Evolutionary conservation across 169 alveolate species (phyloP).

Genomic region (Plasmodium vivax): DNA sequence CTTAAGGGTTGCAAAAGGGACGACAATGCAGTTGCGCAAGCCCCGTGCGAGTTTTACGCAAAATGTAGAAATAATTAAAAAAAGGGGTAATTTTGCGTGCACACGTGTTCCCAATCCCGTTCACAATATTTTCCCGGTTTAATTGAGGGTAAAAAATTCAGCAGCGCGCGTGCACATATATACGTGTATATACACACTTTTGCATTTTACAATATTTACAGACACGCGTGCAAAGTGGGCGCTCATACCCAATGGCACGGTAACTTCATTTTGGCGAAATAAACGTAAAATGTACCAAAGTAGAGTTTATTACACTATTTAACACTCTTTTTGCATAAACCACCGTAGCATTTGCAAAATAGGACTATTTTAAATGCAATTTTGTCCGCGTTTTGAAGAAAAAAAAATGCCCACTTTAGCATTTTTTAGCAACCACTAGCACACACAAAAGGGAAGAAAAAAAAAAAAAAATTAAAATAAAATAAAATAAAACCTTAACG

Average conservation of each 20-base stretch:
- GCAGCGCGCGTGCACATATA: not conserved
- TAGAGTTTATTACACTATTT: constrained; percentile 6
- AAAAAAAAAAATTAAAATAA: not conserved
- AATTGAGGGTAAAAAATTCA: not conserved
- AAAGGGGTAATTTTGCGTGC: not conserved
- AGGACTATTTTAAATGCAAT: not conserved
- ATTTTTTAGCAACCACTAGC: not conserved
- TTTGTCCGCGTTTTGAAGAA: not conserved
- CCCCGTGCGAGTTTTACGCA: not conserved
- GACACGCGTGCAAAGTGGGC: not conserved
- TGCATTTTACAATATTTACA: constrained; percentile 1
- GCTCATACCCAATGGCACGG: not conserved
- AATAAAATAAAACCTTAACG: not conserved
- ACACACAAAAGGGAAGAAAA: not conserved
- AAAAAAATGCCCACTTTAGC: not conserved
- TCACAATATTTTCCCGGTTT: not conserved
- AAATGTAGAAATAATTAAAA: constrained; percentile 4
- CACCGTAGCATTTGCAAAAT: not conserved
- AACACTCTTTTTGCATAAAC: not conserved
- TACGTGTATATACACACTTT: not conserved
- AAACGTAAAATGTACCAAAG: not conserved
- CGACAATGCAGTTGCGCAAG: not conserved
- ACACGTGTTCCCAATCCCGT: not conserved
- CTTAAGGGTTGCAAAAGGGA: not conserved
- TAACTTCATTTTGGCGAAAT: not conserved